Percentiles rank a stretch among this genome's conserved stretches.
Conservation (phyloP, 805 yeast genomes). For the Nakazawaea ernobii region DNA sequence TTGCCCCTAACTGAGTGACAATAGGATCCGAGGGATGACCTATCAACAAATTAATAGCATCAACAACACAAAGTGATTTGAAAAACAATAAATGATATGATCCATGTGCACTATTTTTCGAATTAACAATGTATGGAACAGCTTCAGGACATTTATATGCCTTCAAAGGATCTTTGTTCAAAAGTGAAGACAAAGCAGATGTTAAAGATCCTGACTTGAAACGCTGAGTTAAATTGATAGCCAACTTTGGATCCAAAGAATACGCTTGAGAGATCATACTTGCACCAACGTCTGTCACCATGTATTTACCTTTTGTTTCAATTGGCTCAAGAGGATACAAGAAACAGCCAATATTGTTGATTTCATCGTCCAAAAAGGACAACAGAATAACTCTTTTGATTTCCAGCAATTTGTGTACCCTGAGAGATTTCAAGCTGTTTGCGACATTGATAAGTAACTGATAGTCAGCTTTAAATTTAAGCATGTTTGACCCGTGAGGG, state of each 20-base stretch:
- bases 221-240: constrained; percentile 62
- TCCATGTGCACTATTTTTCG: constrained; percentile 14
- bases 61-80: constrained; percentile 75
- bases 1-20: constrained; percentile 81
- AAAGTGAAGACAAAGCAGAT: constrained; percentile 36
- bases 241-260: constrained; percentile 62
- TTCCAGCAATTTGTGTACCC: constrained; percentile 25
- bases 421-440: constrained; percentile 17
- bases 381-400: constrained; percentile 49
- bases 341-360: constrained; percentile 73
- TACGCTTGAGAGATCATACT: constrained; percentile 52
- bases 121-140: constrained; percentile 42
- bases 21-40: constrained; percentile 63
- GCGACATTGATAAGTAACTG: constrained; percentile 40
- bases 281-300: constrained; percentile 29
- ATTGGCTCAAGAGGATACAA: constrained; percentile 49
- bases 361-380: constrained; percentile 70
- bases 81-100: constrained; percentile 52
- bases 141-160: constrained; percentile 55
- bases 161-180: constrained; percentile 46
- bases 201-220: constrained; percentile 35
- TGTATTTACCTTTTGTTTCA: constrained; percentile 33
- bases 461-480: constrained; percentile 67
- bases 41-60: constrained; percentile 75
- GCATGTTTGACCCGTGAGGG: constrained; percentile 81